Conservation (phyloP, 2,329 filamentous ascomycete genomes). For the Zymoseptoria passerinii region DNA sequence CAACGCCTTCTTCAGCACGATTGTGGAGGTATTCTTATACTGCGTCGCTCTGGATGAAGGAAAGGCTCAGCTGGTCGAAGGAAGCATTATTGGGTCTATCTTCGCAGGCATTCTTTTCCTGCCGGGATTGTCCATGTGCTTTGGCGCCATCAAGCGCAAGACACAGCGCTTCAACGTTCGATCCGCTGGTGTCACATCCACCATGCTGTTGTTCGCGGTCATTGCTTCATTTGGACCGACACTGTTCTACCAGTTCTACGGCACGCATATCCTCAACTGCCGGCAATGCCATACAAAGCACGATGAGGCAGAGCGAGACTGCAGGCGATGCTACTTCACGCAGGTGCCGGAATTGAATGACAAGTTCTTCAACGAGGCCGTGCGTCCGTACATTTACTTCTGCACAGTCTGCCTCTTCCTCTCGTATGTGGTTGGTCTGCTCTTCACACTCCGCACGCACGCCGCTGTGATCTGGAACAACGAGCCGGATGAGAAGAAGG, state of each 20-base stretch:
- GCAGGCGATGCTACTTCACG: constrained; percentile 87
- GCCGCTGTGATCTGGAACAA: constrained; percentile 95
- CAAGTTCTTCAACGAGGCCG: constrained; percentile 80
- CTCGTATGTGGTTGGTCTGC: constrained; percentile 85
- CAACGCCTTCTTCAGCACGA: constrained; percentile 95
- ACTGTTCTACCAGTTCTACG: constrained; percentile 97
- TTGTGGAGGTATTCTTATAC: constrained; percentile 96
- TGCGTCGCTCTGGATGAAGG: constrained; percentile 88
- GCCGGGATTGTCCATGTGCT: constrained; percentile 95
- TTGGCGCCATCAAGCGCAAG: constrained; percentile 93
- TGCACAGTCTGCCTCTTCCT: constrained; percentile 78
- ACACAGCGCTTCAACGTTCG: constrained; percentile 97
- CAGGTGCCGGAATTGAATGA: constrained; percentile 78
- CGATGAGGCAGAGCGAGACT: constrained; percentile 56
- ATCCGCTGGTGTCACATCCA: constrained; percentile 92
- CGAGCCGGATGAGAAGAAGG: constrained; percentile 51
- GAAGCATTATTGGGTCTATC: constrained; percentile 94
- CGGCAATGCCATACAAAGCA: constrained; percentile 42
- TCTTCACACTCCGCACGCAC: constrained; percentile 93
- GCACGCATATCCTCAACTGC: constrained; percentile 91
- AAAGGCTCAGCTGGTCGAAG: constrained; percentile 87
- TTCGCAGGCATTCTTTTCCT: constrained; percentile 94
- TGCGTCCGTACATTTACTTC: constrained; percentile 88
- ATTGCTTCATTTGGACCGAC: constrained; percentile 94
- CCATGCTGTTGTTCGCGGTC: constrained; percentile 93